These are phyloP conservation scores for Cicer chorassanicum DNA, from an alignment of 306 rosid genomes.

Conservation along the genomic window DNA sequence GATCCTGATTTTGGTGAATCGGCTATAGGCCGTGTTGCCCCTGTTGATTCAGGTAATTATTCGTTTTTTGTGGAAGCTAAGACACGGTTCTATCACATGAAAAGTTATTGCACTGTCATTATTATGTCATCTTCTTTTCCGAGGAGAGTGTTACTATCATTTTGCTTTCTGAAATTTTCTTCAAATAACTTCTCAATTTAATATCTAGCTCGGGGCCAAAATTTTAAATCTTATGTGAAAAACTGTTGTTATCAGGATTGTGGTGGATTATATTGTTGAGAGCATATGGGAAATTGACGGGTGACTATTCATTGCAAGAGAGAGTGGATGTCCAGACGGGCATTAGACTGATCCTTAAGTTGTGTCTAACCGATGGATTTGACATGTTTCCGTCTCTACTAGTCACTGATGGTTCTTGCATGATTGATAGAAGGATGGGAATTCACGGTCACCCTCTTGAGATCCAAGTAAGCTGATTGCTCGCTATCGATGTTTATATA, in stretches of 20 bases:
- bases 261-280: slow-evolving; percentile 96
- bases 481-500: slow-evolving; percentile 6
- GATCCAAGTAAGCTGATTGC: slow-evolving; percentile 70
- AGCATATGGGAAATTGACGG: slow-evolving; percentile 92
- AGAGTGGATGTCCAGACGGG: slow-evolving; percentile 93
- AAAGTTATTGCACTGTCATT: slow-evolving; percentile 9
- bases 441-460: slow-evolving; percentile 96
- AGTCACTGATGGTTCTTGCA: slow-evolving; percentile 94
- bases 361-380: slow-evolving; percentile 84
- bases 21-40: slow-evolving; percentile 95
- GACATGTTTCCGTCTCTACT: slow-evolving; percentile 94
- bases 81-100: slow-evolving; percentile 3
- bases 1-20: slow-evolving; percentile 99
- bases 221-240: slow-evolving; percentile 18
- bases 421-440: slow-evolving; percentile 98
- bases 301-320: slow-evolving; percentile 86
- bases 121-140: slow-evolving; percentile 12
- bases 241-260: slow-evolving; percentile 59
- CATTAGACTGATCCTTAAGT: slow-evolving; percentile 77
- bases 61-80: slow-evolving; percentile 8
- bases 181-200: slow-evolving; percentile 1
- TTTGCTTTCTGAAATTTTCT: background rate
- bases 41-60: slow-evolving; percentile 81
- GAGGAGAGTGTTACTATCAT: background rate
- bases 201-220: slow-evolving; percentile 20